Evolutionary conservation across 2,329 filamentous ascomycete species (phyloP).

Genomic region (Aspergillus terreus): DNA sequence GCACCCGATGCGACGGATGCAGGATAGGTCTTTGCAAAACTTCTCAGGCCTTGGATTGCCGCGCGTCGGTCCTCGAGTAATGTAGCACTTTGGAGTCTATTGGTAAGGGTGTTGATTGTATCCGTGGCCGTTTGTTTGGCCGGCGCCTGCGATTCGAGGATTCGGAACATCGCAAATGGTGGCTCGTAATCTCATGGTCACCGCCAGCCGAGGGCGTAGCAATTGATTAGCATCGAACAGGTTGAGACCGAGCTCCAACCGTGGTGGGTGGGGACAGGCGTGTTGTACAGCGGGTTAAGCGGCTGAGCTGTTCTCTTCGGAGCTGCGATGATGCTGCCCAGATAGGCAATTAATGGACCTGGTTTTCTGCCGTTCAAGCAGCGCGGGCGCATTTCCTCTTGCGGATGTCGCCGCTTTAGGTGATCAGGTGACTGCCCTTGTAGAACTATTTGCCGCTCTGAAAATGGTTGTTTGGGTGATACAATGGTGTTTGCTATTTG

Average conservation of each 20-base stretch:
- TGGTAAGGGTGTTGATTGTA: slow-evolving; percentile 86
- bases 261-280: not conserved
- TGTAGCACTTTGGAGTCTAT: slow-evolving; percentile 81
- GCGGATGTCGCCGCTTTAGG: not conserved
- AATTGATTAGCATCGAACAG: slow-evolving; percentile 29
- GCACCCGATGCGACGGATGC: slow-evolving; percentile 93
- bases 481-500: too few species aligned
- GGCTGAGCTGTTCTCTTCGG: slow-evolving; percentile 17
- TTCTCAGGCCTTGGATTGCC: slow-evolving; percentile 86
- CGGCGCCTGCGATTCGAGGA: slow-evolving; percentile 69
- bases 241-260: slow-evolving; percentile 1
- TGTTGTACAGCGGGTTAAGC: not conserved
- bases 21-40: slow-evolving; percentile 94
- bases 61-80: slow-evolving; percentile 91
- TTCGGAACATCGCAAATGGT: slow-evolving; percentile 48
- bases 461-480: not conserved
- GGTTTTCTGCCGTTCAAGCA: not conserved
- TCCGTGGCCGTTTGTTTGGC: slow-evolving; percentile 94
- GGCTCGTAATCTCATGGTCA: slow-evolving; percentile 40
- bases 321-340: slow-evolving; percentile 1
- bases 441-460: not conserved
- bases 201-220: slow-evolving; percentile 24
- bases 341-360: not conserved
- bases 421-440: not conserved
- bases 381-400: not conserved